Evolutionary conservation across 345 rosid genomes (phyloP), one percentile per base, ranked within the genome.

Genomic region (Microthlaspi erraticum): DNA sequence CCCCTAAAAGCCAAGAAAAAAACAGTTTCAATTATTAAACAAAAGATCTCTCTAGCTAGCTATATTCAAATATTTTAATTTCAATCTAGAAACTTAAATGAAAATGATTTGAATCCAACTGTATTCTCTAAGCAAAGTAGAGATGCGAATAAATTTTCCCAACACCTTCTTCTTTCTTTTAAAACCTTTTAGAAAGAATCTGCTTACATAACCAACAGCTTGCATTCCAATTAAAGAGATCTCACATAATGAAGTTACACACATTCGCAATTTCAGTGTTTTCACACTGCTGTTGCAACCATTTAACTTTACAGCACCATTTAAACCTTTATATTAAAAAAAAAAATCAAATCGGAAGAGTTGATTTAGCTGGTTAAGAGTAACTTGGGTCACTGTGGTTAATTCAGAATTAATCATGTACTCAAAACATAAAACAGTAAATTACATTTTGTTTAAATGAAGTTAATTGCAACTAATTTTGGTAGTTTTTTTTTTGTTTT

Each of bases 81-180:
- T 7, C 39, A 59, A 20, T 50, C 20, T 50, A 51, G 10, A 48
- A 65, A 16, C 2, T 44, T 8, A 5, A 14, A 32, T 39, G 46
- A 9, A 17, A 39, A 53, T 33, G 3, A 43, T 60, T 16, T 53
- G 62, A 55, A 55, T 55, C 75, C 70, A 75, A 66, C 58, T 77
- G 69, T 71, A 72, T 59, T 52, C 77, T 77, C 57, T 50, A 64
- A 58, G 56, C 74, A 57, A 63, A 57, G 71, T 55, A 39, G 55
- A 64, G 64, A 72, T 78, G 38, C 61, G 70, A 69, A 69, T 76
- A 56, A 64, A 57, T 39, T 59, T 34, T 5, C 14, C 61, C 60
- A 38, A 23, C 60, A 23, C 37, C 68, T 38, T 49, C 66, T 60
- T 60, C 48, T 42, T 55, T 7, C 38, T 54, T n/a, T 66, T 34